A percentile compares a stretch with the other conserved stretches of the same genome.
Evolutionary conservation across 192 early-diverging fungal genomes (phyloP).

Genomic region (Linderina pennispora): DNA sequence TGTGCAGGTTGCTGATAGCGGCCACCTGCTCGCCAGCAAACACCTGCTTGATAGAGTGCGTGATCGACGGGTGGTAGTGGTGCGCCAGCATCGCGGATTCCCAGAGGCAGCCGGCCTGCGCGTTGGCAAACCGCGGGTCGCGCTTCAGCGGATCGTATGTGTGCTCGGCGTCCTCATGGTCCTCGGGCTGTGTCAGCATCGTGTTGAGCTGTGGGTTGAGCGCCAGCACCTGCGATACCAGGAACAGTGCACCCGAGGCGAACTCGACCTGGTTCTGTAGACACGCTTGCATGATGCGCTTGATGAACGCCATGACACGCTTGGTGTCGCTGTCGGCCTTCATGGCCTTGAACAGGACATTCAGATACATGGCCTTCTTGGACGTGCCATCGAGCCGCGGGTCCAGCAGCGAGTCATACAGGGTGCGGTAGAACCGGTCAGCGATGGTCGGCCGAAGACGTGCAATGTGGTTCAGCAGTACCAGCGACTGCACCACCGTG

Average conservation of each 20-base stretch:
- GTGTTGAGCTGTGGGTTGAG: constrained; percentile 50
- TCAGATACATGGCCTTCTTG: constrained; percentile 92
- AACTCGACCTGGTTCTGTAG: constrained; percentile 69
- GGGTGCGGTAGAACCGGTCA: constrained; percentile 86
- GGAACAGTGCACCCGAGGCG: constrained; percentile 78
- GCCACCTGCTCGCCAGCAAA: constrained; percentile 62
- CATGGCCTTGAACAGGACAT: constrained; percentile 81
- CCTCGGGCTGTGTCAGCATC: constrained; percentile 48
- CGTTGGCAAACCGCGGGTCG: constrained; percentile 78
- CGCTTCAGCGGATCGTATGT: constrained; percentile 81
- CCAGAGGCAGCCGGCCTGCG: constrained; percentile 83
- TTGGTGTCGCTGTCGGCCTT: constrained; percentile 61
- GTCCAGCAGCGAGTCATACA: constrained; percentile 88
- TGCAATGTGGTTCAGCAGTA: constrained; percentile 69
- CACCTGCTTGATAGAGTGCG: constrained; percentile 72
- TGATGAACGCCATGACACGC: constrained; percentile 80
- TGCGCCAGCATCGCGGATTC: constrained; percentile 72
- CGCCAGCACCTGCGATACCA: constrained; percentile 66
- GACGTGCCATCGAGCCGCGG: constrained; percentile 66
- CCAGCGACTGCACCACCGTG: constrained; percentile 88
- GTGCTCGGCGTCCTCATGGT: constrained; percentile 18
- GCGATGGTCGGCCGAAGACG: constrained; percentile 46
- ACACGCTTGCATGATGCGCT: constrained; percentile 81
- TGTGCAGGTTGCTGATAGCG: constrained; percentile 68
- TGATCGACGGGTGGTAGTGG: constrained; percentile 91